Base-by-base conservation (phyloP, 2,329 filamentous ascomycete species). In the Aspergillus sp. region DNA sequence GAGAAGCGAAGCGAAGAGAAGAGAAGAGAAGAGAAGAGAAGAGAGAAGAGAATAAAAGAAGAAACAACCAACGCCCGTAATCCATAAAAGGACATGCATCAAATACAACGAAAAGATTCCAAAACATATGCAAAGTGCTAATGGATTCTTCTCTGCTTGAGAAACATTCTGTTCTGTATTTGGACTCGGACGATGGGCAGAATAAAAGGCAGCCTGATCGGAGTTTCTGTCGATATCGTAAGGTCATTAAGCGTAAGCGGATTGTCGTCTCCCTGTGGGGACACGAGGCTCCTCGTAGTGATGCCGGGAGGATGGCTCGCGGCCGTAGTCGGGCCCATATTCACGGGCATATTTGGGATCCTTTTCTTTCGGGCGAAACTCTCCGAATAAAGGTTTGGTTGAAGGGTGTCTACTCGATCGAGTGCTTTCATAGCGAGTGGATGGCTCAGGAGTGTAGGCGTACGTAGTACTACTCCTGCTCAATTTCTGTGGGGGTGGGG, bases 331-430 rank as follows among this genome's bases (percentile, higher is more conserved):
- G 4, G 57, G 52, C 11, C 51, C 45, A 30, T 62, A 53, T 27
- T 60, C 53, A 7, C 57, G 56, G n/a, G 53, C 45, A 42, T 57
- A 62, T 37, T 53, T 62, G 31, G 58, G n/a, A 10, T 65, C 61
- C 56, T 54, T 8, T 54, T 50, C n/a, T 54, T 56, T 11, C 46
- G 35, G 11, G 27, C 62, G 54, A 7, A 58, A 49, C 44, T 62
- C 57, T 3, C 48, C 49, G 37, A 54, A 52, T 6, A 52, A 37
- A 26, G 42, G 40, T 28, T 53, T 51, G 11, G 45, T 40, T 13
- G 47, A 44, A 9, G 45, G 33, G 5, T 42, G 42, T 10, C 50
- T 44, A 31, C 48, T 47, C 13, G 61, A 51, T 12, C 55, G 57
- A 29, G 49, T 50, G 36, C 49, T 42, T 34, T 61, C 56, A 40